phyloP scores from a whole-genome alignment of 768 basidiomycete species.

The Asterophora parasitica region DNA sequence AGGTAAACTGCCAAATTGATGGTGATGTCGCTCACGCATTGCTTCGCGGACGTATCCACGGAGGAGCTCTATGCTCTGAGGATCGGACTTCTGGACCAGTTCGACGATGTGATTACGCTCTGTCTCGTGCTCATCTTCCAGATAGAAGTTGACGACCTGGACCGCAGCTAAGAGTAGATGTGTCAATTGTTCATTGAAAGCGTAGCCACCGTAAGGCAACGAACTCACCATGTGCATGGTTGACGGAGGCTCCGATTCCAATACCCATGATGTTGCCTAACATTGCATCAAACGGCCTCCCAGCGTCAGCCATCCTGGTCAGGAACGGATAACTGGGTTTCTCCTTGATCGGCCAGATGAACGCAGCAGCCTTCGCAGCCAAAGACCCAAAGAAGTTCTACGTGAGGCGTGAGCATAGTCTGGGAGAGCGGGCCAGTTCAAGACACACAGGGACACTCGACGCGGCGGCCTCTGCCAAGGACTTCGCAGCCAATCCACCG shows the following conservation, averaged over 20 bases:
- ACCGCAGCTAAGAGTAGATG: slow-evolving; percentile 28
- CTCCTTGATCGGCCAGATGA: slow-evolving; percentile 12
- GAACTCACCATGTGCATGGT: slow-evolving; percentile 37
- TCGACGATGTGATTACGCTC: slow-evolving; percentile 36
- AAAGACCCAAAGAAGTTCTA: slow-evolving; percentile 11
- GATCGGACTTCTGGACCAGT: slow-evolving; percentile 28
- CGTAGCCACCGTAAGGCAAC: no score
- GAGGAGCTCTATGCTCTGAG: slow-evolving; percentile 30
- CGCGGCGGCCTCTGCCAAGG: slow-evolving; percentile 23
- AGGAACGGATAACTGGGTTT: slow-evolving; percentile 39
- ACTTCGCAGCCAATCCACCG: slow-evolving; percentile 27
- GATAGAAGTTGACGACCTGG: slow-evolving; percentile 50
- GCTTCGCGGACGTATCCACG: slow-evolving; percentile 49
- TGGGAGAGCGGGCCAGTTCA: not conserved
- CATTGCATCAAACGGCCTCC: slow-evolving; percentile 36
- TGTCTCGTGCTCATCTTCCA: slow-evolving; percentile 34
- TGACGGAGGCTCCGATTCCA: slow-evolving; percentile 42
- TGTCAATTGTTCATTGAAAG: no score
- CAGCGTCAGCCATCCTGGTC: slow-evolving; percentile 28
- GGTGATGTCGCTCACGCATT: slow-evolving; percentile 29
- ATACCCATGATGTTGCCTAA: slow-evolving; percentile 42
- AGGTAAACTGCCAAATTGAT: not conserved
- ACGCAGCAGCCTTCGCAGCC: slow-evolving; percentile 1
- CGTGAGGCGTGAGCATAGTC: not conserved
- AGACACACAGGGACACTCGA: slow-evolving; percentile 22